Conservation (phyloP, 768 basidiomycete genomes). For the Phanerodontia chrysosporium region DNA sequence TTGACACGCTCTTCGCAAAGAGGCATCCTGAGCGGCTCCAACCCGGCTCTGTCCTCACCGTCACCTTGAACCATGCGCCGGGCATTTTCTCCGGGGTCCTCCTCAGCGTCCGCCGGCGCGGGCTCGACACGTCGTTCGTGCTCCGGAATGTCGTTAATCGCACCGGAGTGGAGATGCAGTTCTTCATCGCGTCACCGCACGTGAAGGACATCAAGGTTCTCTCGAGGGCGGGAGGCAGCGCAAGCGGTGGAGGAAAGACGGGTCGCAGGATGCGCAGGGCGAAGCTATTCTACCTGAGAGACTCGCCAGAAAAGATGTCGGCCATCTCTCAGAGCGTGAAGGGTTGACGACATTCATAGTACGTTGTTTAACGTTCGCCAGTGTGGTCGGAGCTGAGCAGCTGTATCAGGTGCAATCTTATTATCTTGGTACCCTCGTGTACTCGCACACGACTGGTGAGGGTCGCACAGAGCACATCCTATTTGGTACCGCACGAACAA, state of each 20-base stretch:
- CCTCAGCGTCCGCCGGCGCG: constrained; percentile 76
- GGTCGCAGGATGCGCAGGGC: constrained; percentile 66
- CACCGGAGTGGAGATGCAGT: constrained; percentile 91
- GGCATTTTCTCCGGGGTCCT: constrained; percentile 87
- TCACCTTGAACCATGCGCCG: constrained; percentile 73
- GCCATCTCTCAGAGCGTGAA: constrained; percentile 53
- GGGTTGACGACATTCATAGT: constrained; percentile 2
- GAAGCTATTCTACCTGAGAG: constrained; percentile 79
- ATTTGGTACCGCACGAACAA: too few relatives aligned
- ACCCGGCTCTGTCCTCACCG: constrained; percentile 84
- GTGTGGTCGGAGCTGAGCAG: too few relatives aligned
- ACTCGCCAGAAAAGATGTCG: constrained; percentile 83
- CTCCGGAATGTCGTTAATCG: constrained; percentile 88
- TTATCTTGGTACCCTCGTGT: too few relatives aligned
- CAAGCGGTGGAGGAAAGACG: constrained; percentile 30
- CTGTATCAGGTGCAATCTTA: too few relatives aligned
- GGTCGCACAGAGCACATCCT: too few relatives aligned
- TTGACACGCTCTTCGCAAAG: constrained; percentile 67
- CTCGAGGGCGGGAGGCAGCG: constrained; percentile 41
- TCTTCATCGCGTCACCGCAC: constrained; percentile 82
- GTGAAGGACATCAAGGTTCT: constrained; percentile 84
- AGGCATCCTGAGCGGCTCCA: constrained; percentile 62
- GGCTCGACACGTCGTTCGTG: constrained; percentile 83
- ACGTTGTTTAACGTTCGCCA: neutral
- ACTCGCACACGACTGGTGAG: too few relatives aligned